Conservation (phyloP, 495 filamentous ascomycete genomes). For the Neurospora sp. region DNA sequence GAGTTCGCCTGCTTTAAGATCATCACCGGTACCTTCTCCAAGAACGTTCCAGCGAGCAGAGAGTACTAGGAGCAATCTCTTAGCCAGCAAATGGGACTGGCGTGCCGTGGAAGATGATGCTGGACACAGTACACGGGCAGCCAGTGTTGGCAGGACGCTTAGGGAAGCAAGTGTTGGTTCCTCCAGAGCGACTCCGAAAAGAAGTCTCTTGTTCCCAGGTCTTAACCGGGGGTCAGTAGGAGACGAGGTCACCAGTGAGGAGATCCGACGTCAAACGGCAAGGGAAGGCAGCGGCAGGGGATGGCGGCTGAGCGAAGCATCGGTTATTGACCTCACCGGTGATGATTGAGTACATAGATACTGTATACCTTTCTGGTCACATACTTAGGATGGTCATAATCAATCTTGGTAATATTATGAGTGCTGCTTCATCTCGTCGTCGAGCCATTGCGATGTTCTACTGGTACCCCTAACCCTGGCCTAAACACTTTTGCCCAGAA, state of each 20-base stretch:
- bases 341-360: conserved; percentile 14
- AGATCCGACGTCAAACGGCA: background rate
- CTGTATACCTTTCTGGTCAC: background rate
- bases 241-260: background rate
- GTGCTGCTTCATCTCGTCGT: background rate
- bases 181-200: background rate
- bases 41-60: background rate
- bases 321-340: conserved; percentile 31
- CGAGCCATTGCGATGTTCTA: background rate
- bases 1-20: conserved; percentile 4
- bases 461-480: background rate
- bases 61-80: background rate
- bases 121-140: background rate
- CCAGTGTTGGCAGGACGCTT: background rate
- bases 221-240: conserved; percentile 16
- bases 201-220: background rate
- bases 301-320: conserved; percentile 29
- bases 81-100: background rate
- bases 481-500: background rate
- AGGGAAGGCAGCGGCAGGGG: conserved; percentile 3
- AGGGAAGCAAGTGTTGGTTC: background rate
- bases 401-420: background rate
- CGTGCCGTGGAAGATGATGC: background rate
- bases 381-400: background rate
- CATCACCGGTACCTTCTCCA: background rate